Base-by-base conservation (phyloP, 306 rosid genomes). In the Cicer pinnatifidum region DNA sequence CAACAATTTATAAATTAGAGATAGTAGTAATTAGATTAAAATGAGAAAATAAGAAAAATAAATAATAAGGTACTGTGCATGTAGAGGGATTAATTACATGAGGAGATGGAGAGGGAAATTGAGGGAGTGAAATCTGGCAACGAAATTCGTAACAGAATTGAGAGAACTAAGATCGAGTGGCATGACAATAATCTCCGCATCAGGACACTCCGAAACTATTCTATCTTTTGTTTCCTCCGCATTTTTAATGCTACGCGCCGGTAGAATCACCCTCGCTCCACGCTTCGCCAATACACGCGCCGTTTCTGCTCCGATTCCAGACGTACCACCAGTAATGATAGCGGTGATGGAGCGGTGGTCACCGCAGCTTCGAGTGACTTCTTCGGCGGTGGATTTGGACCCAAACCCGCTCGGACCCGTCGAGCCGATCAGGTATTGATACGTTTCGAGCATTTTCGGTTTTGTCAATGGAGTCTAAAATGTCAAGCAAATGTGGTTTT, bases 251-350 rank as follows among this genome's bases (percentile, higher is more conserved):
- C 80, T 86, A 62, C 98, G 85, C 48, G 88, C 94, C 3, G 98
- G 98, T 15, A 93, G 82, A 38, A 93, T 74, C 37, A 93, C 75
- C 84, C 89, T 76, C n/a, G 84, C 97, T 0, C 98, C 97, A 41
- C 97, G 80, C 85, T 80, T 81, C 4, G 98, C 98, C 37, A 93
- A 77, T 11, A 91, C 96, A 46, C 90, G 82, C 33, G 98, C 96
- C 33, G 97, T 93, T 84, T 93, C 98, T 0, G 84, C 92, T 44
- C 98, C 98, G 69, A 93, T 93, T 66, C 98, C 98, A 2, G 98
- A 93, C 38, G 98, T 91, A 6, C 92, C 94, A 5, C 98, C 98
- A 39, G 98, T 93, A 59, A 93, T 87, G 69, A 93, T 86, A 75
- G 94, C 92, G 45, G 97, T 93, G 86, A 91, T 16, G 75, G 82